phyloP scores from a whole-genome alignment of 441 rosid species.

The Erysimum pusillum region DNA sequence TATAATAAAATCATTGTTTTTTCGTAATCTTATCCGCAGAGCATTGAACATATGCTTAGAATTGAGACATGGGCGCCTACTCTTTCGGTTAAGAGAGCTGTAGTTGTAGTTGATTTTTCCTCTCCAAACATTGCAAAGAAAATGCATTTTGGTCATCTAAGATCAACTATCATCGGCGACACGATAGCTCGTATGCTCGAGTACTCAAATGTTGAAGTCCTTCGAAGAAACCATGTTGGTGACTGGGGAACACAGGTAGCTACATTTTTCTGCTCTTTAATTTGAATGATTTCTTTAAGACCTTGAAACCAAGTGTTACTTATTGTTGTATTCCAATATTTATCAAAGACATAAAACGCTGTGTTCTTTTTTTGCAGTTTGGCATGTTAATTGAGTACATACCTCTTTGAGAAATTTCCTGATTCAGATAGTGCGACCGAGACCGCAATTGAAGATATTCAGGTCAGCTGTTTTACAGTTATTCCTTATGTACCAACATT shows the following conservation, averaged over 20 bases:
- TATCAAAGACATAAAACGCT: conserved; percentile 18
- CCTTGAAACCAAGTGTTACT: too few species aligned
- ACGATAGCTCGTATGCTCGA: conserved; percentile 93
- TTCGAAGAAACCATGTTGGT: conserved; percentile 97
- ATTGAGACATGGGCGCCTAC: conserved; percentile 85
- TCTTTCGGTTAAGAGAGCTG: conserved; percentile 66
- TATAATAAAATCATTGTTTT: neutral
- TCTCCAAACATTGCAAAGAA: conserved; percentile 96
- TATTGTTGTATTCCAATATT: conserved; percentile 14
- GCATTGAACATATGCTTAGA: conserved; percentile 82
- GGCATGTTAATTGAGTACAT: conserved; percentile 98
- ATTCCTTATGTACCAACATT: conserved; percentile 1
- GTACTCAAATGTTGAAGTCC: conserved; percentile 85
- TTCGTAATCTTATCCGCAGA: conserved; percentile 55
- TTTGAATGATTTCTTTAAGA: neutral
- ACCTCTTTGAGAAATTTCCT: conserved; percentile 82
- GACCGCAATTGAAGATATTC: conserved; percentile 86
- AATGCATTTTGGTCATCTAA: conserved; percentile 96
- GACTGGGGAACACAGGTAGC: conserved; percentile 99
- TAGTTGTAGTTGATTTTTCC: conserved; percentile 95
- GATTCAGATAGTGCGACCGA: conserved; percentile 72
- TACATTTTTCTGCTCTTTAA: conserved; percentile 37
- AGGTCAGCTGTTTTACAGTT: conserved; percentile 62
- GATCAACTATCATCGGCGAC: conserved; percentile 96
- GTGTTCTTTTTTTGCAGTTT: conserved; percentile 75